Evolutionary conservation across 2,329 filamentous ascomycete species (phyloP).

Genomic region (Ascosphaera aggregata): DNA sequence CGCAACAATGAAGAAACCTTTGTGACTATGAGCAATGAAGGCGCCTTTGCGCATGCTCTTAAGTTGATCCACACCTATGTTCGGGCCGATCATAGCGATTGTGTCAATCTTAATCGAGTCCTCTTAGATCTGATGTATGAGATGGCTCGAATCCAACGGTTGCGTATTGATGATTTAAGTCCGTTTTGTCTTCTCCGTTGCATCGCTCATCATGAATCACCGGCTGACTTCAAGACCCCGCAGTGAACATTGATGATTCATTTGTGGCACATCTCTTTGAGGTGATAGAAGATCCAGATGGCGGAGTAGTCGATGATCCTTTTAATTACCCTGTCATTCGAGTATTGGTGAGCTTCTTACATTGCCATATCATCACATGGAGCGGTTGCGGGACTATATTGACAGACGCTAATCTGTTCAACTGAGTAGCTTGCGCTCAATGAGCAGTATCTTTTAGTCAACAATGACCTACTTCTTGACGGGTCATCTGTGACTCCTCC

Average conservation of each 20-base stretch:
- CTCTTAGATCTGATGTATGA: constrained; percentile 83
- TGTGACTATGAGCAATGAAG: constrained; percentile 66
- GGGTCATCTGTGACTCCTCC: constrained; percentile 26
- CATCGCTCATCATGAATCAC: no score
- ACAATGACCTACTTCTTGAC: constrained; percentile 27
- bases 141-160: constrained; percentile 76
- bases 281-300: constrained; percentile 67
- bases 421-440: constrained; percentile 63
- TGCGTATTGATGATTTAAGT: constrained; percentile 56
- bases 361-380: background rate
- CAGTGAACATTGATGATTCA: constrained; percentile 41
- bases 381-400: no score
- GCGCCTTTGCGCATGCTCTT: constrained; percentile 60
- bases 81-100: constrained; percentile 26
- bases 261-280: constrained; percentile 70
- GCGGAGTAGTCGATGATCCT: constrained; percentile 60
- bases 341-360: constrained; percentile 43
- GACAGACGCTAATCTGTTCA: no score
- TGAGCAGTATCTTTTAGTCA: constrained; percentile 86
- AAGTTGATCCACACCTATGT: constrained; percentile 47
- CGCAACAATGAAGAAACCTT: constrained; percentile 55
- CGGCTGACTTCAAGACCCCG: background rate
- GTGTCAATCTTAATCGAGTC: constrained; percentile 47
- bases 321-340: constrained; percentile 93
- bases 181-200: constrained; percentile 16